Evolutionary conservation across 768 basidiomycete species (phyloP).

Genomic region (Lyophyllum shimeji): DNA sequence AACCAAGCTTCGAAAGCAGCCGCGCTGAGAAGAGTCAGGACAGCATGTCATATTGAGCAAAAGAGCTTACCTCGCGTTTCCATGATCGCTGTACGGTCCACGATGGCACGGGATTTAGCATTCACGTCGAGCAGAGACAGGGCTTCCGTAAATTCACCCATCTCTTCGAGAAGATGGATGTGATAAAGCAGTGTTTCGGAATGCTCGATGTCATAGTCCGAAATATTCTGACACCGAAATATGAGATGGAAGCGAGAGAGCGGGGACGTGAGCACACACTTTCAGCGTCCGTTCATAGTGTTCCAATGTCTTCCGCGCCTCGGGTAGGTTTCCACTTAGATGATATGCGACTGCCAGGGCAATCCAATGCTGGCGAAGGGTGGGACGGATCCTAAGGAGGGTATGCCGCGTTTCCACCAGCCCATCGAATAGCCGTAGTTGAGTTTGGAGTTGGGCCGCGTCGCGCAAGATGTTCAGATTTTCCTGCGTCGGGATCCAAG

Average conservation of each 20-base stretch:
- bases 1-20: constrained; percentile 64
- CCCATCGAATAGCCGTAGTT: constrained; percentile 75
- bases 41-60: background rate
- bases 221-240: constrained; percentile 54
- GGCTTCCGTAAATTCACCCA: constrained; percentile 61
- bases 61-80: constrained; percentile 59
- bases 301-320: constrained; percentile 72
- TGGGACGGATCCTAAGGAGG: constrained; percentile 78
- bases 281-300: constrained; percentile 72
- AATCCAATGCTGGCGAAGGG: constrained; percentile 86
- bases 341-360: constrained; percentile 87
- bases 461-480: constrained; percentile 94
- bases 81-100: constrained; percentile 69
- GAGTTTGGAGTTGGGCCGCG: constrained; percentile 84
- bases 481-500: constrained; percentile 51
- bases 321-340: constrained; percentile 69
- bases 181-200: constrained; percentile 84
- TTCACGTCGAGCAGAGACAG: constrained; percentile 62
- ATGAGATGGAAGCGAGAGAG: background rate
- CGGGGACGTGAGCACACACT: constrained; percentile 39
- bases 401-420: constrained; percentile 82
- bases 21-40: constrained; percentile 53
- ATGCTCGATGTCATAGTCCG: constrained; percentile 77
- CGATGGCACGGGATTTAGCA: constrained; percentile 62
- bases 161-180: constrained; percentile 68